Evolutionary conservation across 2,329 filamentous ascomycete species (phyloP).

Genomic region (Colletotrichum sp.): DNA sequence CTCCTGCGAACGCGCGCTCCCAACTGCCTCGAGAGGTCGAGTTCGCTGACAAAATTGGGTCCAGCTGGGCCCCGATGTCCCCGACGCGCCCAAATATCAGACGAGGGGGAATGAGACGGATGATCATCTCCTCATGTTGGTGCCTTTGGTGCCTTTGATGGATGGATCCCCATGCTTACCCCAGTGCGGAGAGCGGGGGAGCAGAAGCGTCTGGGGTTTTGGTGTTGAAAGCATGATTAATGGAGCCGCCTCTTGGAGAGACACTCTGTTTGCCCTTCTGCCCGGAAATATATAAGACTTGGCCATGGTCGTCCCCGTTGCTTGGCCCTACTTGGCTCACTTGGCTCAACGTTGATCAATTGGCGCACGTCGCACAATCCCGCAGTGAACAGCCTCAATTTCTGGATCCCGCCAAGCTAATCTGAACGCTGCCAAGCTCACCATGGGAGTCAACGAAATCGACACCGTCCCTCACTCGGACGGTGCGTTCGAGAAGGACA

Average conservation of each 20-base stretch:
- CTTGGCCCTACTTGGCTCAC: neutral
- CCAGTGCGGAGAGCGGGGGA: neutral
- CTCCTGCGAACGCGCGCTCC: neutral
- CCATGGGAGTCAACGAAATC: neutral
- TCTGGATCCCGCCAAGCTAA: neutral
- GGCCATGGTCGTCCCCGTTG: neutral
- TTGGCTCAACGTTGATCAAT: neutral
- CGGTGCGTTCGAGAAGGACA: neutral
- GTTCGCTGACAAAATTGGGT: neutral
- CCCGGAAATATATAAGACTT: neutral
- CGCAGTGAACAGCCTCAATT: neutral
- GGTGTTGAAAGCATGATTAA: neutral
- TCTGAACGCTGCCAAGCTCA: neutral
- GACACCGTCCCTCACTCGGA: conserved; percentile 1
- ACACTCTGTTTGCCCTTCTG: neutral
- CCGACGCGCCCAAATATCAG: neutral
- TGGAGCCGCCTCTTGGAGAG: neutral
- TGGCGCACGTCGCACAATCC: neutral
- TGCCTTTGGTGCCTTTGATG: neutral
- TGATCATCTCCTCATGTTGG: conserved; percentile 1
- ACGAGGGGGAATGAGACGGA: neutral
- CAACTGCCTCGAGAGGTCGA: neutral
- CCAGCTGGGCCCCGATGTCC: neutral
- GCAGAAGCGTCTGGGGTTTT: neutral
- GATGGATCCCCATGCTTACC: neutral